Percentiles rank a stretch among this genome's conserved stretches.
Evolutionary conservation across 192 early-diverging fungal genomes (phyloP).

Genomic region (Coemansia sp.): DNA sequence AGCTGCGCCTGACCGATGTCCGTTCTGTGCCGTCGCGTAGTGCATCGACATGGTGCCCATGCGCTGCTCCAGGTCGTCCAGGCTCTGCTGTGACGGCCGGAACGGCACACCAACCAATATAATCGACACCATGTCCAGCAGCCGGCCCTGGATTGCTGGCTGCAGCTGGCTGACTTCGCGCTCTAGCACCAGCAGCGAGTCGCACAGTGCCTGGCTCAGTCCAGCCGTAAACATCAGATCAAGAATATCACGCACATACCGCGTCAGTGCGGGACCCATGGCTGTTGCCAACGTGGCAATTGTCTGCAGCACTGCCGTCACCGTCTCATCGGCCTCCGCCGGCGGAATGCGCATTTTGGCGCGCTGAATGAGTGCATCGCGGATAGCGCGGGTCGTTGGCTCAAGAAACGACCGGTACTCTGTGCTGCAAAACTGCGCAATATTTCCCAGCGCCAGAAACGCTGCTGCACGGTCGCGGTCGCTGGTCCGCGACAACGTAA

Average conservation of each 20-base stretch:
- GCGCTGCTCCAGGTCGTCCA: conserved; percentile 29
- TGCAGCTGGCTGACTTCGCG: conserved; percentile 76
- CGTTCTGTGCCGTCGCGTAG: conserved; percentile 2
- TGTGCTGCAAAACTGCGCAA: conserved; percentile 76
- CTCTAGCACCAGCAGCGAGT: conserved; percentile 77
- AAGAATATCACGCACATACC: conserved; percentile 82
- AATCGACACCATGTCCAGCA: conserved; percentile 86
- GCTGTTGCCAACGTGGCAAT: conserved; percentile 86
- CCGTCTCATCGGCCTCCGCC: conserved; percentile 39
- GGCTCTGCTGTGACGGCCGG: conserved; percentile 31
- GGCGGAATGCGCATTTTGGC: conserved; percentile 49
- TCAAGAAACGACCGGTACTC: conserved; percentile 82
- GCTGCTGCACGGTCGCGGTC: conserved; percentile 58
- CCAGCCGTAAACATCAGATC: conserved; percentile 92
- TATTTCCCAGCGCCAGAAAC: conserved; percentile 81
- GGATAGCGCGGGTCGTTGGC: conserved; percentile 70
- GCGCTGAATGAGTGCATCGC: conserved; percentile 64
- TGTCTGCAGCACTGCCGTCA: conserved; percentile 73
- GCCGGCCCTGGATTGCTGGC: conserved; percentile 80
- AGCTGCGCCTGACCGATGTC: conserved; percentile 4
- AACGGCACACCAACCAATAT: conserved; percentile 83
- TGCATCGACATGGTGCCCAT: conserved; percentile 24
- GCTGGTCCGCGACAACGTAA: conserved; percentile 65
- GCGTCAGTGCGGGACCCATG: conserved; percentile 86
- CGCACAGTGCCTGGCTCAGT: conserved; percentile 76